Conservation (phyloP, 805 yeast genomes). For the Wickerhamiella domercqiae region DNA sequence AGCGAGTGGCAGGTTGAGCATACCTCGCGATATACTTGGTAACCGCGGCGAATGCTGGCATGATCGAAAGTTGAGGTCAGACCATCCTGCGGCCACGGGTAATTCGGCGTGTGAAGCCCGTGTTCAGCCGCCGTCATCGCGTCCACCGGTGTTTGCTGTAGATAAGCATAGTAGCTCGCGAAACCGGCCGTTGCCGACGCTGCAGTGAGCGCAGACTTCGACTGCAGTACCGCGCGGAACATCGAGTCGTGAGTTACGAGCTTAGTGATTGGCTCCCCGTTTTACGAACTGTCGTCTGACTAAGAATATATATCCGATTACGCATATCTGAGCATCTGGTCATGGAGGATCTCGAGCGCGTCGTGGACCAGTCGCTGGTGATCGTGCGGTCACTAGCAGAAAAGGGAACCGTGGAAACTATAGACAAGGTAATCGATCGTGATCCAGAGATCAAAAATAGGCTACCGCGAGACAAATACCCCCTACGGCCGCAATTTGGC, state of each 20-base stretch:
- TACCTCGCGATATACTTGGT: conserved; percentile 96
- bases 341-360: conserved; percentile 2
- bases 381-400: background rate
- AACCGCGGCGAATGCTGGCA: conserved; percentile 94
- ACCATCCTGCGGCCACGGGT: conserved; percentile 88
- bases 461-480: too few relatives aligned
- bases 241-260: conserved; percentile 2
- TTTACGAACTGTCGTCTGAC: background rate
- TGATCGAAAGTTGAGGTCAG: conserved; percentile 57
- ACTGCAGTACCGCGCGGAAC: conserved; percentile 13
- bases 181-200: conserved; percentile 58
- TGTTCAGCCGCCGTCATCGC: conserved; percentile 99
- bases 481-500: too few relatives aligned
- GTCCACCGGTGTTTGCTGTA: conserved; percentile 69
- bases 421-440: background rate
- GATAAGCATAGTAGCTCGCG: conserved; percentile 64
- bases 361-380: background rate
- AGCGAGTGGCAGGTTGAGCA: conserved; percentile 98
- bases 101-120: conserved; percentile 91
- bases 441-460: background rate
- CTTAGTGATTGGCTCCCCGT: conserved; percentile 7
- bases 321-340: background rate
- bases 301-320: background rate
- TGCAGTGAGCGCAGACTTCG: conserved; percentile 28
- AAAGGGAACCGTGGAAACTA: background rate